phyloP scores from a whole-genome alignment of 306 rosid genomes.

The Vigna trinervia region DNA sequence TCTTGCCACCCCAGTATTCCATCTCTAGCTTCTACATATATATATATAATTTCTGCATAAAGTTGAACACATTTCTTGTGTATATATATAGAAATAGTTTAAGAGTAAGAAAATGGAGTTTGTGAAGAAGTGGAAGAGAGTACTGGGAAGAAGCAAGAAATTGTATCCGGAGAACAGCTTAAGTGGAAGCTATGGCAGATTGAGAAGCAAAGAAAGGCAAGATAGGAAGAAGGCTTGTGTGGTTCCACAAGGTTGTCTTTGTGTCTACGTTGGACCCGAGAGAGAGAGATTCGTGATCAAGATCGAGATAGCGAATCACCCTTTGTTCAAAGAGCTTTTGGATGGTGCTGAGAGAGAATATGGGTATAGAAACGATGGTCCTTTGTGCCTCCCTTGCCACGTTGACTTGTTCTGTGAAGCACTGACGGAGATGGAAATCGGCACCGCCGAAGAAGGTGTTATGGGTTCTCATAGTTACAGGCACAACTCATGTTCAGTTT shows the following conservation, averaged over 20 bases:
- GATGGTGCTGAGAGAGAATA: conserved; percentile 73
- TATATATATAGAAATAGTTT: too few species aligned
- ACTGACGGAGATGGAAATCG: conserved; percentile 39
- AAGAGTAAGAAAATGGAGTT: conserved; percentile 27
- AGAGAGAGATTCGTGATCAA: conserved; percentile 62
- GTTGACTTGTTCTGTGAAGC: conserved; percentile 63
- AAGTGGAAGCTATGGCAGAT: conserved; percentile 1
- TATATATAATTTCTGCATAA: too few species aligned
- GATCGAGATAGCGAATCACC: conserved; percentile 62
- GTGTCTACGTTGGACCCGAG: conserved; percentile 68
- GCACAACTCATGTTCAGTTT: background rate
- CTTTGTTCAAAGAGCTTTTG: conserved; percentile 60
- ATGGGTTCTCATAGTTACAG: background rate
- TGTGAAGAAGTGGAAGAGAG: conserved; percentile 48
- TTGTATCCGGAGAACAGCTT: background rate
- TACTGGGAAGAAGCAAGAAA: conserved; percentile 30
- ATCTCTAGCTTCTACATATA: too few species aligned
- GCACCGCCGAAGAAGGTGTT: background rate
- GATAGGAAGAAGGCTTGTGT: conserved; percentile 1
- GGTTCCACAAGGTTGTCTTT: conserved; percentile 58
- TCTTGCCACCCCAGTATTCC: background rate
- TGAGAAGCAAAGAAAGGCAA: background rate
- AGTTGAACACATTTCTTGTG: too few species aligned
- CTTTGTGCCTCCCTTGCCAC: conserved; percentile 71
- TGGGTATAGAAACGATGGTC: conserved; percentile 68